A percentile compares a stretch with the other conserved stretches of the same genome.
phyloP scores from a whole-genome alignment of 2,329 filamentous ascomycete species.

The Colletotrichum tamarilloi region DNA sequence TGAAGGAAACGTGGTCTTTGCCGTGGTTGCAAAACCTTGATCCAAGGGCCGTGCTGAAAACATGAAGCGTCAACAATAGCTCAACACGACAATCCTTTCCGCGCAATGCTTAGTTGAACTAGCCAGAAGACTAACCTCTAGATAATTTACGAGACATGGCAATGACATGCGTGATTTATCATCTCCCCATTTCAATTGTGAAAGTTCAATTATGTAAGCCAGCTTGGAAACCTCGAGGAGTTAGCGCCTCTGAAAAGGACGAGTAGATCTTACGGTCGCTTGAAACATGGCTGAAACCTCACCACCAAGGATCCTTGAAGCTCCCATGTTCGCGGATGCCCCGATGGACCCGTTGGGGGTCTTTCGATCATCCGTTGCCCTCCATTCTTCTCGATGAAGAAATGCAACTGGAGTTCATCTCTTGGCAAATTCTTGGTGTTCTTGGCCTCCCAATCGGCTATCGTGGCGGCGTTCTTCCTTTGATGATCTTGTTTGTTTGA shows the following conservation, averaged over 20 bases:
- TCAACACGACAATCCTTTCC: not conserved
- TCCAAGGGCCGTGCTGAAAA: not conserved
- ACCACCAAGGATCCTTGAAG: not conserved
- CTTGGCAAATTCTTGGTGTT: not conserved
- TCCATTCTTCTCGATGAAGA: not conserved
- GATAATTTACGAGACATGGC: not conserved
- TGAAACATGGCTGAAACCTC: constrained; percentile 29
- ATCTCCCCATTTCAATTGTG: not conserved
- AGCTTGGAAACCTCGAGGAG: too few relatives aligned
- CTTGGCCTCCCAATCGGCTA: not conserved
- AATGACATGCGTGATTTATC: not conserved
- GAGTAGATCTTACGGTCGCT: not conserved
- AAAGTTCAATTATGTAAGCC: not conserved
- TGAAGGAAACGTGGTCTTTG: too few relatives aligned
- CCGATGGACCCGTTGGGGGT: not conserved
- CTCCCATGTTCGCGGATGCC: not conserved
- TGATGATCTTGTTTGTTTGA: not conserved
- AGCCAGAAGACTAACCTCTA: not conserved
- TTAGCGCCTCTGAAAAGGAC: not conserved
- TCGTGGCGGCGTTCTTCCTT: not conserved
- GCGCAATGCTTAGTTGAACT: too few relatives aligned
- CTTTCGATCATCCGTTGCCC: not conserved
- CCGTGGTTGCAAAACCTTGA: too few relatives aligned
- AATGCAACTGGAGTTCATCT: not conserved
- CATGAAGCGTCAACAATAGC: not conserved